Percentiles rank a stretch among this genome's conserved stretches.
Evolutionary conservation across 176 grass and related monocot genomes (phyloP).

Genomic region (Cenchrus americanus): DNA sequence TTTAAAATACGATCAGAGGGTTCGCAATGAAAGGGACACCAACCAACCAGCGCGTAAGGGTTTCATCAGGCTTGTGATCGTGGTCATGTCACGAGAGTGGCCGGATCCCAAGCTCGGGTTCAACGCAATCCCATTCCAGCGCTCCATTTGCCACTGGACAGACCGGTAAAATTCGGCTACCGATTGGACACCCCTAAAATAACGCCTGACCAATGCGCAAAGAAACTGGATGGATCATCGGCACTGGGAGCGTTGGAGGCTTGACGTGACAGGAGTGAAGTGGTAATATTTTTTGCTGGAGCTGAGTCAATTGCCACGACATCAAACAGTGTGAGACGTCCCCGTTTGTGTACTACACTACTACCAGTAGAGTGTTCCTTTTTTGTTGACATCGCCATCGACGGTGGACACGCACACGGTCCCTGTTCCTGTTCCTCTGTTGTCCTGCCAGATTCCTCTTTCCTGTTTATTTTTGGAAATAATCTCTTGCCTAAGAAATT

Average conservation of each 20-base stretch:
- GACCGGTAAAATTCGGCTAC: neutral
- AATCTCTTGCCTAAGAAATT: neutral
- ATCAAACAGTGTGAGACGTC: neutral
- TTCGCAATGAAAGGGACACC: neutral
- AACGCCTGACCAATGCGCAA: neutral
- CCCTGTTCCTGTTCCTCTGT: neutral
- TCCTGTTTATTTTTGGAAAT: neutral
- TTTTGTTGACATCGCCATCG: conserved; percentile 3
- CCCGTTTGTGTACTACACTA: neutral
- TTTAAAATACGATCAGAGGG: conserved; percentile 21
- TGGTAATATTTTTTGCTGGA: neutral
- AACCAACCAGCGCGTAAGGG: conserved; percentile 1
- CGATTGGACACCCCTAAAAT: neutral
- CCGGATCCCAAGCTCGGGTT: too few species aligned
- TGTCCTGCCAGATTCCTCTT: neutral
- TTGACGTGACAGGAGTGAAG: conserved; percentile 15
- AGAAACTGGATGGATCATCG: too few species aligned
- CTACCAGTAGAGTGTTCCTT: neutral
- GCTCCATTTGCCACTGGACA: neutral
- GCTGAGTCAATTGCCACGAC: conserved; percentile 27
- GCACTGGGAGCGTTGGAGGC: neutral
- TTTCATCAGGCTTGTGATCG: neutral
- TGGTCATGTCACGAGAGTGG: conserved; percentile 1
- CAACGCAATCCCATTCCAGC: neutral
- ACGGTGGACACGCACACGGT: neutral